Conservation (phyloP, 108 stramenopile genomes). For the Discostella pseudostelligera region DNA sequence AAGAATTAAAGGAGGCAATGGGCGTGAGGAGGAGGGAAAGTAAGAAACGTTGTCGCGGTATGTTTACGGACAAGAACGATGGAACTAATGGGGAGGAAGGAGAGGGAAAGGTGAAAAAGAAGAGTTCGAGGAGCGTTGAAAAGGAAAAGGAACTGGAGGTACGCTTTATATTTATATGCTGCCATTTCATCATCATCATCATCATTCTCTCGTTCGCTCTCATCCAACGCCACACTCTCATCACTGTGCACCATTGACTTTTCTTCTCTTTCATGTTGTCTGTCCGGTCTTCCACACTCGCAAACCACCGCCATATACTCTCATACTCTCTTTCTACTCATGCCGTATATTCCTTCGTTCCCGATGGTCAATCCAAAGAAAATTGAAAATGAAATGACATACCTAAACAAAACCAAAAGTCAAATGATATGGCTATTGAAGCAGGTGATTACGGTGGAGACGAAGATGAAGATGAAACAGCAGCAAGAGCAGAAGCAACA, state of each 20-base stretch:
- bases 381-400: conserved; percentile 31
- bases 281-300: no score
- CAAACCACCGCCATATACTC: no score
- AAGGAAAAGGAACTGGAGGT: conserved; percentile 44
- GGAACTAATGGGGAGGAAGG: no score
- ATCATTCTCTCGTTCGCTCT: no score
- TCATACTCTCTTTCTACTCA: no score
- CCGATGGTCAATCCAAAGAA: no score
- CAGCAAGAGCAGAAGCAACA: no score
- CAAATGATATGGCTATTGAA: conserved; percentile 49
- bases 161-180: neutral
- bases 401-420: conserved; percentile 41
- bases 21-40: neutral
- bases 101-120: neutral
- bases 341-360: no score
- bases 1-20: neutral
- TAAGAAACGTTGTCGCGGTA: no score
- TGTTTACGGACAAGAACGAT: no score
- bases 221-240: no score
- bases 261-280: neutral
- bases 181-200: neutral
- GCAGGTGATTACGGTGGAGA: conserved; percentile 41
- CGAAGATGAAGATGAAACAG: conserved; percentile 25
- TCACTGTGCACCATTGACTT: neutral
- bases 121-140: conserved; percentile 8